A percentile compares a stretch with the other conserved stretches of the same genome.
Evolutionary conservation across 306 rosid species (phyloP).

Genomic region (Medicago truncatula): DNA sequence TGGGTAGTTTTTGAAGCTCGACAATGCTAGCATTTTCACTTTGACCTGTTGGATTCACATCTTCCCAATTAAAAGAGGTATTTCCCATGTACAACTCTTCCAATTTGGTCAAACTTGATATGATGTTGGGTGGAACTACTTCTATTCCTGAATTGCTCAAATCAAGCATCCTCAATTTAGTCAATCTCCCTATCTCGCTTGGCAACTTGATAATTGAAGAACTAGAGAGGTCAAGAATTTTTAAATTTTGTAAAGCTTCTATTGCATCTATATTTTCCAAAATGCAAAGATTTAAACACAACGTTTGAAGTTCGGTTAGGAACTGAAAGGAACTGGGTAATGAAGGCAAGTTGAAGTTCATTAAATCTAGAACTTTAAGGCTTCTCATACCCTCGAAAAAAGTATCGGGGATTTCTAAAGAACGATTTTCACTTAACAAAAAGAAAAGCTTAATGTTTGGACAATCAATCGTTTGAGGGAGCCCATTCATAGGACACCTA

Average conservation of each 20-base stretch:
- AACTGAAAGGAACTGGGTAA: not conserved
- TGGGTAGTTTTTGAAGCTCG: not conserved
- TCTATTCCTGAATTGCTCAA: not conserved
- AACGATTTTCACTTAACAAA: rapidly evolving
- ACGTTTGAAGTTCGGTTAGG: not conserved
- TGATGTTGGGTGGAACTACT: constrained; percentile 8
- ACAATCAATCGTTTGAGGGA: not conserved
- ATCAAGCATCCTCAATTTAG: constrained; percentile 13
- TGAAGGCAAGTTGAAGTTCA: not conserved
- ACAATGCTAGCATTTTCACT: not conserved
- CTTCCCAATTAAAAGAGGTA: constrained; percentile 25
- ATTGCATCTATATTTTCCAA: not conserved
- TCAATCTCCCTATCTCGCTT: not conserved
- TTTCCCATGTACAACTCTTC: constrained; percentile 18
- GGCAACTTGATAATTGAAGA: constrained; percentile 3
- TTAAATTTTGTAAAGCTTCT: not conserved
- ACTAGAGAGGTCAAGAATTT: not conserved
- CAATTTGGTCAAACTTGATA: constrained; percentile 1
- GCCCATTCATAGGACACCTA: not conserved
- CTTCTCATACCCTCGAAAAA: not conserved
- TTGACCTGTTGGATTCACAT: no score
- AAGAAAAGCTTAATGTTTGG: not conserved
- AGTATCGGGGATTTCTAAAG: not conserved
- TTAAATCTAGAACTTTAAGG: not conserved
- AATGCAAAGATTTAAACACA: not conserved